Base-by-base conservation (phyloP, 495 filamentous ascomycete species). In the Glarea lozoyensis region DNA sequence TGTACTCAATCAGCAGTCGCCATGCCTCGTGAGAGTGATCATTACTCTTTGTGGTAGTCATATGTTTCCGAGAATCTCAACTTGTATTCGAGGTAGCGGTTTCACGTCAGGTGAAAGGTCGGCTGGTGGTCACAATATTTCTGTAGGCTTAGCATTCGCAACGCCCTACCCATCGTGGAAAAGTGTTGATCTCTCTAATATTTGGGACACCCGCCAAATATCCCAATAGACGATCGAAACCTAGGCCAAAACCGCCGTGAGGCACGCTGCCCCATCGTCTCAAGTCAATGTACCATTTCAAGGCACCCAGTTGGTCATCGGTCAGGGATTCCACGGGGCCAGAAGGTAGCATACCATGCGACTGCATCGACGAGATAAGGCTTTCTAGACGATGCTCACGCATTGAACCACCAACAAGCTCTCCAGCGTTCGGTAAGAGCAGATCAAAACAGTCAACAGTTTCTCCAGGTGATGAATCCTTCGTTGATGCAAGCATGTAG, bases 361-460 rank as follows among this genome's bases (percentile, higher is more conserved):
- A 56, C 27, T 70, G 73, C 93, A 97, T 95, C 15, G 82, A 78
- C 41, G 74, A 63, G 43, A 84, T 63, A 21, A 98, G 69, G 18
- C 79, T 60, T 1, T 76, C 65, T 37, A 89, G 62, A 21, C 87
- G 80, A 64, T 97, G 82, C 61, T 97, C 92, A 60, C 92, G 88
- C 63, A 97, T 75, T 2, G 90, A 96, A 18, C 92, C 92, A 13
- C 92, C 92, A 15, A 81, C 85, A 37, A 97, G 76, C 61, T 98
- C 92, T 60, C 86, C 88, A 41, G 87, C 65, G 44, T 88, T 84
- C 11, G 92, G 90, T 23, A 97, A 75, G 13, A 98, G 75, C 38
- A 98, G 79, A 66, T 98, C 92, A 59, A 98, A 98, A 62, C 90
- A 96, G 15, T 90, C 85, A 10, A 88, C 89, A 3, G 89, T 95